Evolutionary conservation across 371 early-diverging fungal genomes (phyloP).

Genomic region (Vairimorpha ceranae): DNA sequence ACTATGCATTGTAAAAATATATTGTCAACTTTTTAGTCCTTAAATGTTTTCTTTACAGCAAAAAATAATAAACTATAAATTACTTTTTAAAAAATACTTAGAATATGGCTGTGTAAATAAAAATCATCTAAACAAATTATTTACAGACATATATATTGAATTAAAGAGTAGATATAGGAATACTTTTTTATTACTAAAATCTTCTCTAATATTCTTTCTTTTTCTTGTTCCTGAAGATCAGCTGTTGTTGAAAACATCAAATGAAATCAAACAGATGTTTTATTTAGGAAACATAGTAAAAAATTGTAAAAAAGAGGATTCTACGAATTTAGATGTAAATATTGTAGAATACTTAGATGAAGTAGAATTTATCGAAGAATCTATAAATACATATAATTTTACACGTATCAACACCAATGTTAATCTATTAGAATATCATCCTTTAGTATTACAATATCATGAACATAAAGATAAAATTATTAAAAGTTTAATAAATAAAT

Average conservation of each 20-base stretch:
- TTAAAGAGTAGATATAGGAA: background rate
- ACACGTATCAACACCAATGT: background rate
- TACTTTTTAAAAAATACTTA: background rate
- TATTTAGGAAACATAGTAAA: background rate
- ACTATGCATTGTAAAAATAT: too few species aligned
- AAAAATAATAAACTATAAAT: background rate
- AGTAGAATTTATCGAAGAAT: background rate
- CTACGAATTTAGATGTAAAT: background rate
- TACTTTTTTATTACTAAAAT: background rate
- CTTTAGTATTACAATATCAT: background rate
- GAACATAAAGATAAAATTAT: conserved; percentile 9
- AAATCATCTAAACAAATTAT: background rate
- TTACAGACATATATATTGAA: background rate
- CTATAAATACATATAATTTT: background rate
- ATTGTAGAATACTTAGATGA: background rate
- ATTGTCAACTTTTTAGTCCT: background rate
- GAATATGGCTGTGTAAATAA: background rate
- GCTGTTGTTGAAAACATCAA: background rate
- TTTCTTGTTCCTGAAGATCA: background rate
- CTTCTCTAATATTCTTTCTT: background rate
- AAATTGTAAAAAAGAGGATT: too few species aligned
- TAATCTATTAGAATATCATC: conserved; percentile 10
- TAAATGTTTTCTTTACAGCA: background rate
- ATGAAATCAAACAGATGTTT: background rate
- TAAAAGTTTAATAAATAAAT: background rate